Base-by-base conservation (phyloP, 371 early-diverging fungal genomes). In the Nosema bombycis region DNA sequence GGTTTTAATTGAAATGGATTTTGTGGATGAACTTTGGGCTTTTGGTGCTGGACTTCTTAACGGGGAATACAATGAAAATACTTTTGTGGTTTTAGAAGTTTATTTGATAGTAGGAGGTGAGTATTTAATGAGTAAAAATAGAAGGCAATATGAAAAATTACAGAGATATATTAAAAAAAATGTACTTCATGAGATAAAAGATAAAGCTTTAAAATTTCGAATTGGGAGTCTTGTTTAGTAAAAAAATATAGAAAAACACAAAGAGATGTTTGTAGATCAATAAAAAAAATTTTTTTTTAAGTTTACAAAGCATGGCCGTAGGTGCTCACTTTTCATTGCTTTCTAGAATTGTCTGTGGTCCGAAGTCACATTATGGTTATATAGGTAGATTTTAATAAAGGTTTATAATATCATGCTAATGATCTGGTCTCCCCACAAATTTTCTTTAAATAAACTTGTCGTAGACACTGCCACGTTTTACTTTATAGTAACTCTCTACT, bases 31-130 rank as follows among this genome's bases (percentile, higher is more conserved):
- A 55, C 77, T 77, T 18, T 83, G 83, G 83, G 28, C 55, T 32
- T 83, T 83, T 69, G 67, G 74, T 28, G 70, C 75, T 21, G 69
- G 73, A 21, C 57, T 83, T 24, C 70, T 83, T 26, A 83, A 83
- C 66, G 57, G 57, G 4, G 30, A 58, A 32, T 56, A 58, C 23
- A 38, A 46, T 21, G 36, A 69, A 30, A 0, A 32, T n/a, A 36
- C 58, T 23, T 72, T 65, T 32, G 32, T 64, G 33, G 69, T 78
- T 38, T 32, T 78, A 58, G 78, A 78, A 46, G 32, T 30, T 67
- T 78, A 71, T 37, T 61, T 78, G 30, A 30, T 32, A 2, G 67
- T 78, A 18, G 54, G 72, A n/a, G 78, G 78, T 28, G 30, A 36
- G 1, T 56, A 57, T 46, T 28, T 75, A 15, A 32, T 66, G 12